Percentiles rank a stretch among this genome's conserved stretches.
Evolutionary conservation across 768 basidiomycete species (phyloP).

Genomic region (Calocybe cyanea): DNA sequence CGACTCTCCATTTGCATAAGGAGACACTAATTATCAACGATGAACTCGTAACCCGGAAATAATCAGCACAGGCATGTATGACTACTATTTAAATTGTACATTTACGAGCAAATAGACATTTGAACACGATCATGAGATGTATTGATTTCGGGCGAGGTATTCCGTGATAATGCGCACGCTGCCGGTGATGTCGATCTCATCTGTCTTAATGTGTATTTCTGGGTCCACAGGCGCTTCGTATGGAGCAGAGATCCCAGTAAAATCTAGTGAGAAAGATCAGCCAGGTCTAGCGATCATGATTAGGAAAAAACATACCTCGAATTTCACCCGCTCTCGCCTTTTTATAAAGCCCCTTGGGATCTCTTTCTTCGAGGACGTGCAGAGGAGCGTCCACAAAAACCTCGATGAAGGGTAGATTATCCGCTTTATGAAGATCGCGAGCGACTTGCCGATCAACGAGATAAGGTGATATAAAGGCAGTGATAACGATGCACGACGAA

Average conservation of each 20-base stretch:
- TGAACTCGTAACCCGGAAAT: not conserved
- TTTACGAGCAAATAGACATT: not conserved
- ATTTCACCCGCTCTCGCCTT: slow-evolving; percentile 95
- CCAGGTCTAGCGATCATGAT: not conserved
- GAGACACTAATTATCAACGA: too few relatives aligned
- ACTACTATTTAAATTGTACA: slow-evolving; percentile 9
- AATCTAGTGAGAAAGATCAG: slow-evolving; percentile 53
- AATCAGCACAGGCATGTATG: slow-evolving; percentile 8
- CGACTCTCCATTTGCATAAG: not conserved
- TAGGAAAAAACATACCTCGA: slow-evolving; percentile 58
- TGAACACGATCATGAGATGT: slow-evolving; percentile 31
- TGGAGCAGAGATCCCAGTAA: slow-evolving; percentile 96
- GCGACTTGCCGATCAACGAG: slow-evolving; percentile 79
- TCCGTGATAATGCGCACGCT: slow-evolving; percentile 75
- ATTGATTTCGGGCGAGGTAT: slow-evolving; percentile 71
- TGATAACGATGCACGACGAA: slow-evolving; percentile 79
- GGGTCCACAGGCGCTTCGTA: slow-evolving; percentile 86
- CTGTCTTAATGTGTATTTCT: slow-evolving; percentile 91
- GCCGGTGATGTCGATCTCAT: slow-evolving; percentile 70
- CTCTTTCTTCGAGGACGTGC: slow-evolving; percentile 81
- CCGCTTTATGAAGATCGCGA: slow-evolving; percentile 73
- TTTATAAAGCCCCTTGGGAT: slow-evolving; percentile 97
- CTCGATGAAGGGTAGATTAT: slow-evolving; percentile 81
- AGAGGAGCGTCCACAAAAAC: slow-evolving; percentile 95
- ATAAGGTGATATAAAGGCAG: slow-evolving; percentile 99